Base-by-base conservation (phyloP, 1,284 basidiomycete species). In the Rugosomyces carneus region DNA sequence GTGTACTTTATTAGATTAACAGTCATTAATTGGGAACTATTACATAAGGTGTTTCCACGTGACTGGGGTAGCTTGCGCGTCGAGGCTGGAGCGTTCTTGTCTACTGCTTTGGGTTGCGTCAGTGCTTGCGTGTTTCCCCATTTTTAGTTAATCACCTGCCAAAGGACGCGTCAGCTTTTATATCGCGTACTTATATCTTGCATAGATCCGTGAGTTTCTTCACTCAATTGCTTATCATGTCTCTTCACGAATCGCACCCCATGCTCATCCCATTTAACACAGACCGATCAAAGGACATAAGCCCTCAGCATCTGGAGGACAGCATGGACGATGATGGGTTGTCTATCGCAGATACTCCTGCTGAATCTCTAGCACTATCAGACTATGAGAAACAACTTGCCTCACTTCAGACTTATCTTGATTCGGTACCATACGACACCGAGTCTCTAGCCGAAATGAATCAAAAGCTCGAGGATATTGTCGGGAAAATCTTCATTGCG, bases 391-490 rank as follows among this genome's bases (percentile, higher is more conserved):
- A 73, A 58, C 78, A 84, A 59, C 70, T 62, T 43, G 72, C 70
- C 21, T 68, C 76, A 41, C 70, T 89, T 34, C 72, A 80, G 52
- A 72, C 73, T 24, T 85, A 87, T 63, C 68, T 85, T 50, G 69
- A 75, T 57, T 73, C 80, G 16, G 59, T 93, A 40, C 93, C 91
- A 1, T 95, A 93, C 61, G 63, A 76, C 54, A 83, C 81, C 65
- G 92, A 95, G 63, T 69, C 81, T 9, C 61, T 80, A 27, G 80
- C 86, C 49, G 80, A 84, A 49, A 93, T 94, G 84, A 80, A 89
- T 45, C 59, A 66, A 21, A 76, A 80, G 53, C 74, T 95, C 7
- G 84, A 90, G 54, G 58, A 73, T 41, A 90, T 94, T 56, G 73
- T 90, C 11, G 72, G 76, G 26, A 81, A 79, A 60, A 77, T 95